Base-by-base conservation (phyloP, 2,329 filamentous ascomycete species). In the Lecanosticta acicola region DNA sequence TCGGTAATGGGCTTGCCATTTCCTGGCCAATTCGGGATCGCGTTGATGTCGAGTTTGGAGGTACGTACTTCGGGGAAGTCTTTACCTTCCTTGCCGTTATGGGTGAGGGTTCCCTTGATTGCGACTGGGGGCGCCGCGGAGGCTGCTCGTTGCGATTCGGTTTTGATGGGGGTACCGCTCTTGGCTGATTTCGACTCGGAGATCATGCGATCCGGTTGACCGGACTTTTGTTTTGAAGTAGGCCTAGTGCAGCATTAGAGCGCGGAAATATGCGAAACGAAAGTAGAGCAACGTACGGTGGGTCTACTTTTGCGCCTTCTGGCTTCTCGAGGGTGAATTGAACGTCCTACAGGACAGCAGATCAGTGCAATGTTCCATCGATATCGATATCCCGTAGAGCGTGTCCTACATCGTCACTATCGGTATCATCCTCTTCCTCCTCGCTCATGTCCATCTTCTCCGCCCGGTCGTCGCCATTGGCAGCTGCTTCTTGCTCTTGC, bases 41-140 rank as follows among this genome's bases (percentile, higher is more conserved):
- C 84, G 65, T 94, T 81, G 43, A 96, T 79, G 61, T 97, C 87
- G 52, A 97, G 79, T 39, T 81, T 90, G 10, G 89, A 95, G 47
- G 84, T 90, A 33, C 74, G 77, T 21, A 79, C 67, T 32, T 77
- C 84, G 71, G 66, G 88, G 71, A 65, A 93, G 72, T 57, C 83
- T 70, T 79, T 78, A 40, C 80, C 78, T 51, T 64, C 58, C 49
- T 60, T 60, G 50, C 73, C 67, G 70, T 76, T 67, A 70, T 79
- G 63, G 33, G 57, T 61, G 26, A 61, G 54, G 63, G 59, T 49
- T 58, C 60, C 47, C 60, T 57, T 41, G 67, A 67, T 50, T 62
- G 67, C 41, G 26, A 48, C 35, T 21, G 50, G 50, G 20, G 52
- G 46, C 36, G 52, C 46, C 33, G 49, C 46, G 14, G 54, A 49